phyloP scores from a whole-genome alignment of 345 rosid genomes.

The Geranium rotundifolium region DNA sequence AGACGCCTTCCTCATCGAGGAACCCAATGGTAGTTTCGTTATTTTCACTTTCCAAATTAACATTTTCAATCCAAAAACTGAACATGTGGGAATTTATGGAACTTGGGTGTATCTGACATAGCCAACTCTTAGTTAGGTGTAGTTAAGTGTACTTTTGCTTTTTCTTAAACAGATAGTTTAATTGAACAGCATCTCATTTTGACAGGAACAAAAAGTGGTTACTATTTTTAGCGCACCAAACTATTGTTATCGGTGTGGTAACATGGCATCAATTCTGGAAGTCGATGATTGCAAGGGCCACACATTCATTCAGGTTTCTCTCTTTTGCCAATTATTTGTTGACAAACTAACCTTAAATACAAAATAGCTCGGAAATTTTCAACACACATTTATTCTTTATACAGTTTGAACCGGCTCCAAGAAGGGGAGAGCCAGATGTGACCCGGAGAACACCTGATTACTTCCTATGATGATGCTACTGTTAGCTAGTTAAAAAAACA shows the following conservation, averaged over 20 bases:
- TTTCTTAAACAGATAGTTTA: not conserved
- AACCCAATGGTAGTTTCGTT: too few relatives aligned
- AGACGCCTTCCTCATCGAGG: too few relatives aligned
- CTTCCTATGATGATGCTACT: slow-evolving; percentile 39
- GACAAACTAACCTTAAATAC: too few relatives aligned
- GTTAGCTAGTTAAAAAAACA: slow-evolving; percentile 1
- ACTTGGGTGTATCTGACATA: too few relatives aligned
- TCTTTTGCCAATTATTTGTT: not conserved
- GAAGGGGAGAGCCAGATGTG: slow-evolving; percentile 97
- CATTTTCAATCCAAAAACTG: too few relatives aligned
- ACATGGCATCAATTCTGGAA: slow-evolving; percentile 91
- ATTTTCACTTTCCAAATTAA: too few relatives aligned
- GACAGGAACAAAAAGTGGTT: slow-evolving; percentile 92
- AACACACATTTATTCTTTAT: too few relatives aligned
- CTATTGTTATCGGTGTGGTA: slow-evolving; percentile 95
- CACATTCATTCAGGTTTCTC: slow-evolving; percentile 82
- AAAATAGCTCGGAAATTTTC: too few relatives aligned
- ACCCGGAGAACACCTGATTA: slow-evolving; percentile 95
- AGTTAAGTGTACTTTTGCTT: too few relatives aligned
- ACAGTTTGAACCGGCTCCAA: slow-evolving; percentile 98
- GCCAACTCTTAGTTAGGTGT: too few relatives aligned
- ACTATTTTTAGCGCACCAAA: slow-evolving; percentile 96
- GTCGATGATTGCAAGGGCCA: slow-evolving; percentile 92
- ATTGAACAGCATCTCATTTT: slow-evolving; percentile 4
- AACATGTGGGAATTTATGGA: too few relatives aligned